Evolutionary conservation across 345 rosid species (phyloP).

Genomic region (Citrus sinensis): DVS_A1.0 CM039168.1:28485001-28485500

Average conservation of each 20-base stretch:
- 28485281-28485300: too few relatives aligned
- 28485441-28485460: constrained; percentile 29
- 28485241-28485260: background rate
- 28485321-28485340: background rate
- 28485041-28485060: background rate
- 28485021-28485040: background rate
- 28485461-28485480: constrained; percentile 12
- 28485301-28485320: background rate
- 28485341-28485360: background rate
- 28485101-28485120: background rate
- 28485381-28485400: background rate
- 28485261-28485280: background rate
- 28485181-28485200: background rate
- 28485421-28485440: constrained; percentile 20
- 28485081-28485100: background rate
- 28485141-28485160: background rate
- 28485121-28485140: background rate
- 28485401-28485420: constrained; percentile 27
- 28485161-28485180: background rate
- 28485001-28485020: constrained; percentile 4
- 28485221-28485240: background rate
- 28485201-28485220: background rate
- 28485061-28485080: background rate
- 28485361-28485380: background rate
- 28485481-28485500: background rate